Evolutionary conservation across 345 rosid species (phyloP), one percentile per base, ranked within the genome.

Genomic region (Citrus inodora): DNA sequence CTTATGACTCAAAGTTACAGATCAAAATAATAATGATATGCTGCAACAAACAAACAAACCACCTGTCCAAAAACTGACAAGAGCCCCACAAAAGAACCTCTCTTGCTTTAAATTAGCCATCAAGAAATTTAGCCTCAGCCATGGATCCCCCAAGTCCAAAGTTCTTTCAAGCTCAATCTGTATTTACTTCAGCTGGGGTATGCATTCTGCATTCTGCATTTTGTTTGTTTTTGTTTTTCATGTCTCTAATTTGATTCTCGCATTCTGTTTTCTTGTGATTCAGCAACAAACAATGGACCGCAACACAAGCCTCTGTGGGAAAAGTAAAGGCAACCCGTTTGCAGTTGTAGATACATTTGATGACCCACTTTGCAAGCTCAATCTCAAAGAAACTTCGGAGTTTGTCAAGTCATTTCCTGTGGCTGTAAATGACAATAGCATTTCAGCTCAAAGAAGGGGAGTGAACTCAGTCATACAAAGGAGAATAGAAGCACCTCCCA

Each of bases 301-400:
- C 75, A 85, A 76, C 64, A 59, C 78, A 38, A 67, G 81, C 75
- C n/a, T 84, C 67, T 81, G 78, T 74, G 85, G 87, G 37, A 82
- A 78, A 81, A 81, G 75, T 46, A 82, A 79, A n/a, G 81, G 72
- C 62, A 86, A 89, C 83, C 95, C 93, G 37, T 89, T 94, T 85
- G 86, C 38, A 10, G 30, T 37, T 35, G 59, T 76, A 68, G 92
- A 90, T 28, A 6, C 84, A 7, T 83, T 84, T 67, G 70, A 83
- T 22, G 93, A 92, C 85, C 92, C 97, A 60, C 90, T 85, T 69
- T 91, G 92, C 87, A 87, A 85, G 87, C 91, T 90, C 68, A 91
- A 87, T 80, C 92, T 90, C 76, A 89, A 87, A 74, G 96, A 95
- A 81, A 90, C 92, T 22, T 67, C 91, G 56, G 97, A 95, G 77